phyloP scores from a whole-genome alignment of 192 early-diverging fungal genomes.

The Rhizophagus clarus region DNA sequence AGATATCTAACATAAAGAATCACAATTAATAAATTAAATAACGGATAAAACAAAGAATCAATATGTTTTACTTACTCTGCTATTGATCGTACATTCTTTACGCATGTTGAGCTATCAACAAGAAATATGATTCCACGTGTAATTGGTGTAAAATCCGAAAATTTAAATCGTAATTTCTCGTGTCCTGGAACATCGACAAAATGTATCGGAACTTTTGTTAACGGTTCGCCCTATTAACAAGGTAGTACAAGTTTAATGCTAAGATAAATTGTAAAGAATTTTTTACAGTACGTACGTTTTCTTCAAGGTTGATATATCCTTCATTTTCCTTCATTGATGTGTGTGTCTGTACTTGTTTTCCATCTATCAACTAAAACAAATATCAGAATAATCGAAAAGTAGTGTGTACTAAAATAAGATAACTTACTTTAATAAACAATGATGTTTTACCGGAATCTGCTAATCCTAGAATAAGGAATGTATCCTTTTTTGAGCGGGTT shows the following conservation, averaged over 20 bases:
- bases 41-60: not conserved
- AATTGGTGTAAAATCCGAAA: slow-evolving; percentile 67
- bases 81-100: slow-evolving; percentile 53
- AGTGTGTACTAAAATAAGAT: not conserved
- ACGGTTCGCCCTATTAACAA: not conserved
- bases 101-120: slow-evolving; percentile 69
- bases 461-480: slow-evolving; percentile 25
- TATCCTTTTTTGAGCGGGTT: slow-evolving; percentile 18
- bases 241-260: not conserved
- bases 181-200: slow-evolving; percentile 91
- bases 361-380: slow-evolving; percentile 37
- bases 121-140: slow-evolving; percentile 77
- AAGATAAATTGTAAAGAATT: not conserved
- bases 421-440: slow-evolving; percentile 21
- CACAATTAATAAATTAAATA: not conserved
- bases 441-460: slow-evolving; percentile 25
- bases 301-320: slow-evolving; percentile 49
- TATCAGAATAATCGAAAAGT: not conserved
- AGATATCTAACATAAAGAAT: slow-evolving; percentile 48
- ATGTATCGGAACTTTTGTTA: slow-evolving; percentile 48
- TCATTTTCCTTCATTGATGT: slow-evolving; percentile 79
- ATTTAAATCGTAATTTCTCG: slow-evolving; percentile 75
- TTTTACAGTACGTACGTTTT: slow-evolving; percentile 28
- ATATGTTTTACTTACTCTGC: slow-evolving; percentile 60
- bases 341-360: slow-evolving; percentile 50